Evolutionary conservation across 208 protist species (phyloP), one percentile per base, ranked within the genome.

Genomic region (Leishmania martiniquensis): DNA sequence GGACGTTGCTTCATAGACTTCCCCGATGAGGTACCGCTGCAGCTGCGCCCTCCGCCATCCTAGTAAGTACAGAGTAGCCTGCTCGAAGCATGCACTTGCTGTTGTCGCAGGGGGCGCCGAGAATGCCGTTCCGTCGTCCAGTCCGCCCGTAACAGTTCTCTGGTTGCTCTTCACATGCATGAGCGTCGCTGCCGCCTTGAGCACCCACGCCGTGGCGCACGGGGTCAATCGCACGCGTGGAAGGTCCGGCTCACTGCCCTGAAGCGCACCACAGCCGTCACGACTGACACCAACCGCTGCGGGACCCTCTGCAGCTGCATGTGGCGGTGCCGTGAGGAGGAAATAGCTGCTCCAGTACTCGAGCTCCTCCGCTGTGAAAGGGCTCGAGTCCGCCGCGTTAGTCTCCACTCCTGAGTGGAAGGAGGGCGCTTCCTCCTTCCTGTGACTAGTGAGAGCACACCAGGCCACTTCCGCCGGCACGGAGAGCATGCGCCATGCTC

Each of bases 321-420:
- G 42, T n/a, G 29, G 55, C 25, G 65, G 22, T 15, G 47, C 66
- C n/a, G 68, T 70, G 49, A 54, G 7, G 22, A 34, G 57, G n/a
- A 47, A 34, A 42, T 51, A 81, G 63, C 77, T 81, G 77, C 77
- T 81, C 77, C 77, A 81, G n/a, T 76, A 72, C 42, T 15, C 77
- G 4, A 32, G 51, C 71, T 81, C 77, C 59, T 51, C 51, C 6
- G 4, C 39, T 29, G 77, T 71, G 32, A 81, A 42, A n/a, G 70
- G 70, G 22, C 52, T 44, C 15, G 45, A 12, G 32, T 29, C 12
- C 34, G 62, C 34, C 5, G 45, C 37, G 62, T 17, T 44, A 37
- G 37, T 29, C 13, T 44, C 71, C 4, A n/a, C 49, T 42, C 49
- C 32, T 44, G 25, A 52, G 17, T 29, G 20, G 34, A 25, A 62